phyloP scores from a whole-genome alignment of 345 rosid species.

The Erucastrum elatum region DNA sequence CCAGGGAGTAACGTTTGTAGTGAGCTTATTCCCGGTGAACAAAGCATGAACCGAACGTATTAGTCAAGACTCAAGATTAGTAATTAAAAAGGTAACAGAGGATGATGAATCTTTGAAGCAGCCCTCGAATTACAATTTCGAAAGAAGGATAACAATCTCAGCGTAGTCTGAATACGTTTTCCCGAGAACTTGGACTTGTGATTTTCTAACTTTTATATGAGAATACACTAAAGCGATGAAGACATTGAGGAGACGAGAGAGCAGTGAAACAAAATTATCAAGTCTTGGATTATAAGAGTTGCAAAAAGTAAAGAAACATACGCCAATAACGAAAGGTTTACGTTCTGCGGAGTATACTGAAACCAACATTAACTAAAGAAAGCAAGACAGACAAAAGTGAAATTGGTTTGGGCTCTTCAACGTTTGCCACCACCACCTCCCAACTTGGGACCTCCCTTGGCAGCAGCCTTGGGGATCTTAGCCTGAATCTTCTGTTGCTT shows the following conservation, averaged over 20 bases:
- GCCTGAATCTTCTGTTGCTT: constrained; percentile 40
- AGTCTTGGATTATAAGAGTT: constrained; percentile 20
- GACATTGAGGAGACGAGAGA: background rate
- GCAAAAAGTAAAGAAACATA: constrained; percentile 3
- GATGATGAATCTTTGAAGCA: background rate
- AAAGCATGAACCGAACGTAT: background rate
- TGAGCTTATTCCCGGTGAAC: background rate
- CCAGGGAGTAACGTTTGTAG: background rate
- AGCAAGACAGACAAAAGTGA: constrained; percentile 1
- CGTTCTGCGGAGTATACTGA: constrained; percentile 25
- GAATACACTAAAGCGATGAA: too few relatives aligned
- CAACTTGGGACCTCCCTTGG: constrained; percentile 40
- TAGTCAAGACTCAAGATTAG: background rate
- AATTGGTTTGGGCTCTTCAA: constrained; percentile 15
- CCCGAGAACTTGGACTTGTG: too few relatives aligned
- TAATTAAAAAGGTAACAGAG: background rate
- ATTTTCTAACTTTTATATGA: too few relatives aligned
- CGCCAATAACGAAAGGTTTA: background rate
- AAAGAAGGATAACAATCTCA: background rate
- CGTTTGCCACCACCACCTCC: constrained; percentile 52
- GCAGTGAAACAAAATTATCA: constrained; percentile 19
- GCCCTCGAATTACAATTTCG: background rate
- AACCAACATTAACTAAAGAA: constrained; percentile 25
- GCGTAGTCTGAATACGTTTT: too few relatives aligned
- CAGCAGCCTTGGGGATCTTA: constrained; percentile 41